Evolutionary conservation across 139 green algal genomes (phyloP).

Genomic region (Closterium sp.): DNA sequence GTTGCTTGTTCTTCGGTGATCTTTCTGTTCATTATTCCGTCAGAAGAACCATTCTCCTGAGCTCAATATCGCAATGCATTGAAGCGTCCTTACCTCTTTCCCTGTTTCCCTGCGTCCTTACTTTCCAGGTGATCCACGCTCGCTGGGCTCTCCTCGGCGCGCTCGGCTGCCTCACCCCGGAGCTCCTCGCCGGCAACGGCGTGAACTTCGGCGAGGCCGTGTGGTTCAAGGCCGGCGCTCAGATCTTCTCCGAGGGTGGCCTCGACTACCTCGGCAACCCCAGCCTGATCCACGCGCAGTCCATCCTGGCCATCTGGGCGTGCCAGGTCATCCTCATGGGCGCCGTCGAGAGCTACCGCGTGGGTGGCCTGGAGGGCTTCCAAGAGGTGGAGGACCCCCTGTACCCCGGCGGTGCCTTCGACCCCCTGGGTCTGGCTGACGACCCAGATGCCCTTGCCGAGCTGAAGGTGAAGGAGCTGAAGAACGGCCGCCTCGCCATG

Average conservation of each 20-base stretch:
- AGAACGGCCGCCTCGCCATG: conserved; percentile 88
- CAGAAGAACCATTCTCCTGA: too few species aligned
- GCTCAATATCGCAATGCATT: too few species aligned
- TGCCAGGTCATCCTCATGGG: conserved; percentile 58
- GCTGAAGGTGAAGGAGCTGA: conserved; percentile 81
- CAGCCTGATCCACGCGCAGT: conserved; percentile 60
- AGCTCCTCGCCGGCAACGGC: conserved; percentile 33
- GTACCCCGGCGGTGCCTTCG: conserved; percentile 73
- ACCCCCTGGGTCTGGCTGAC: conserved; percentile 83
- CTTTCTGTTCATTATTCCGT: too few species aligned
- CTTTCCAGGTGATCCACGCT: conserved; percentile 76
- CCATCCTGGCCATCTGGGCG: conserved; percentile 64
- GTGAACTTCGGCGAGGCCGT: conserved; percentile 55
- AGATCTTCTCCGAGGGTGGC: conserved; percentile 76
- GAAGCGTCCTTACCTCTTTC: too few species aligned
- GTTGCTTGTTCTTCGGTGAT: too few species aligned
- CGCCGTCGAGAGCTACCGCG: conserved; percentile 84
- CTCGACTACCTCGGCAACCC: conserved; percentile 75
- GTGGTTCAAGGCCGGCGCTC: conserved; percentile 81
- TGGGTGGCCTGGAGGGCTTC: conserved; percentile 74
- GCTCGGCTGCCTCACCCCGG: conserved; percentile 66
- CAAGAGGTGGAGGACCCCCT: conserved; percentile 68
- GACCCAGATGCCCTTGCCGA: conserved; percentile 83
- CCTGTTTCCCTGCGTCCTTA: too few species aligned
- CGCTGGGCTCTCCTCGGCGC: conserved; percentile 87